Percentiles rank a stretch among this genome's conserved stretches.
phyloP scores from a whole-genome alignment of 352 stramenopile genomes.

The Phytophthora hybrid region DNA sequence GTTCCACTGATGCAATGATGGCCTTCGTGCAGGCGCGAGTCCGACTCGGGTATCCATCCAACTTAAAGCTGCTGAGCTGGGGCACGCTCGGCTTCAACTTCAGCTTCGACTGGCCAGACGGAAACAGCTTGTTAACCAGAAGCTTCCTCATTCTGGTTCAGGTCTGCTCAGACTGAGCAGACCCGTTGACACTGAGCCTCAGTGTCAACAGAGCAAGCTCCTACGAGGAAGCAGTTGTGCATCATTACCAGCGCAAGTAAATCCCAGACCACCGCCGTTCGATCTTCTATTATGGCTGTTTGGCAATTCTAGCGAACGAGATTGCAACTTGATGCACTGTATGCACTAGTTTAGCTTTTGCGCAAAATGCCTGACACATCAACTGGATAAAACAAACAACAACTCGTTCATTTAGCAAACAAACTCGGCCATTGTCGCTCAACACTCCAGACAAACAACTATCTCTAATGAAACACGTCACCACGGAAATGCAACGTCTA shows the following conservation, averaged over 20 bases:
- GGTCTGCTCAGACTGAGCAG: too few species aligned
- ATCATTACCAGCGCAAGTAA: too few species aligned
- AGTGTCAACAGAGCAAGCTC: too few species aligned
- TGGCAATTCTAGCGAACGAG: too few species aligned
- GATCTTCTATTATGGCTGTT: too few species aligned
- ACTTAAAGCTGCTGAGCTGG: not conserved
- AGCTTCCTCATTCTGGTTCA: not conserved
- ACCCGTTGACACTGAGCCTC: too few species aligned
- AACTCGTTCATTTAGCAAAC: constrained; percentile 3
- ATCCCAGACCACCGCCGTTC: too few species aligned
- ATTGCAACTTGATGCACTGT: too few species aligned
- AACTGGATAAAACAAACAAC: not conserved
- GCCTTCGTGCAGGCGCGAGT: not conserved
- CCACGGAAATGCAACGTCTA: constrained; percentile 6
- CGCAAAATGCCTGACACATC: too few species aligned
- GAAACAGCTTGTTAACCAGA: not conserved
- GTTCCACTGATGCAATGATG: not conserved
- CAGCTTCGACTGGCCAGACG: not conserved
- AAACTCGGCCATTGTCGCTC: not conserved
- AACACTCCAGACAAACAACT: not conserved
- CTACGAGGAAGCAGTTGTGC: too few species aligned
- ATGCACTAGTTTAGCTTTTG: too few species aligned
- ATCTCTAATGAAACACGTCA: not conserved
- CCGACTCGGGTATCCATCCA: not conserved
- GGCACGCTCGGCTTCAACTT: constrained; percentile 11